A percentile compares a stretch with the other conserved stretches of the same genome.
phyloP scores from a whole-genome alignment of 345 rosid species.

The Citrus sinensis region DNA sequence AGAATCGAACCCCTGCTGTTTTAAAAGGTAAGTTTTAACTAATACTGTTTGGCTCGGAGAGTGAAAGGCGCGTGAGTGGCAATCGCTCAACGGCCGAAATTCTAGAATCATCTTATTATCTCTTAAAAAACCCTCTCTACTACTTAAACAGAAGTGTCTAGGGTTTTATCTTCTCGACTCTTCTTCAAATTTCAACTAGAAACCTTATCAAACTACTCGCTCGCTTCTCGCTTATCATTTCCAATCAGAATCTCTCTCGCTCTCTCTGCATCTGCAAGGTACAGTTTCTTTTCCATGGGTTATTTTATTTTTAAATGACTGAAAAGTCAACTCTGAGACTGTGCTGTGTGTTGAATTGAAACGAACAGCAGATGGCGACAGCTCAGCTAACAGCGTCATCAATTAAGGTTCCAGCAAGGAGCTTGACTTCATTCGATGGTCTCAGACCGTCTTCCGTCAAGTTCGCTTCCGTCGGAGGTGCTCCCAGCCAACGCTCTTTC shows the following conservation, averaged over 20 bases:
- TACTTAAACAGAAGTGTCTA: background rate
- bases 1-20: background rate
- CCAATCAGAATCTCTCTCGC: background rate
- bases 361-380: constrained; percentile 52
- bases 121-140: background rate
- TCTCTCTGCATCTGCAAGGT: background rate
- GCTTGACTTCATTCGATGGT: constrained; percentile 57
- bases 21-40: background rate
- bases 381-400: constrained; percentile 61
- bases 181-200: background rate
- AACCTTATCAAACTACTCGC: background rate
- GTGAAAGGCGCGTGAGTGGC: background rate
- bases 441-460: constrained; percentile 54
- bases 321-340: background rate
- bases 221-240: background rate
- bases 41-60: background rate
- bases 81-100: background rate
- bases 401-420: constrained; percentile 45
- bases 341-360: background rate
- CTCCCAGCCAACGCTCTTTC: constrained; percentile 35
- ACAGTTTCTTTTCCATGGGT: background rate
- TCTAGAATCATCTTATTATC: constrained; percentile 15
- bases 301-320: background rate
- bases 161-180: constrained; percentile 19
- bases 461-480: constrained; percentile 43